These are phyloP conservation scores for Heliocybe sulcata DNA, from an alignment of 1,284 basidiomycete genomes.

Conservation along the genomic window DNA sequence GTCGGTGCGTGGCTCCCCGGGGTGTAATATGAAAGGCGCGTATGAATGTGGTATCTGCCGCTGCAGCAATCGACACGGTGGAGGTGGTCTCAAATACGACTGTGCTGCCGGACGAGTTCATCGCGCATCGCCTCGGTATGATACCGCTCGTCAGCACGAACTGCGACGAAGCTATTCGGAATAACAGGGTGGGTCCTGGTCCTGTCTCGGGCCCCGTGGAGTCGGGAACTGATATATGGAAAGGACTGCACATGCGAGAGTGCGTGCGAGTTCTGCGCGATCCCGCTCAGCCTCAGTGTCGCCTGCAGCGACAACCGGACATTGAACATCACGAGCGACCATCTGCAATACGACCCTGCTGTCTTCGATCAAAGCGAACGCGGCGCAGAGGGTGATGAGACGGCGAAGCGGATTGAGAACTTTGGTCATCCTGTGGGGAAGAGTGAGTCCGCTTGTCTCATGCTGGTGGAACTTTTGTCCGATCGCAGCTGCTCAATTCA, in stretches of 20 bases:
- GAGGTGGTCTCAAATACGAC: conserved; percentile 90
- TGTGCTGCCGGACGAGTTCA: conserved; percentile 95
- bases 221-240: background rate
- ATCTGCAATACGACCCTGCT: conserved; percentile 46
- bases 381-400: conserved; percentile 56
- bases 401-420: conserved; percentile 62
- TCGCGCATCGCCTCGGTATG: conserved; percentile 94
- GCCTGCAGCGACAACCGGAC: conserved; percentile 63
- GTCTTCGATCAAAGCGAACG: conserved; percentile 24
- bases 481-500: conserved; percentile 2
- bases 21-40: background rate
- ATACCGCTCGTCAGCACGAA: conserved; percentile 84
- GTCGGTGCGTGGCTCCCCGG: conserved; percentile 54
- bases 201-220: background rate
- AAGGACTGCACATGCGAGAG: conserved; percentile 84
- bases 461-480: background rate
- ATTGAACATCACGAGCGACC: conserved; percentile 78
- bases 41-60: conserved; percentile 8
- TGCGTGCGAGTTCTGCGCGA: conserved; percentile 76
- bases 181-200: conserved; percentile 56
- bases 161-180: conserved; percentile 81
- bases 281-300: conserved; percentile 69
- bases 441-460: conserved; percentile 53
- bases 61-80: conserved; percentile 91
- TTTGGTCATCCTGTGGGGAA: conserved; percentile 89